Percentiles rank a stretch among this genome's conserved stretches.
phyloP scores from a whole-genome alignment of 768 basidiomycete species.

The Cystobasidium onofrii region DNA sequence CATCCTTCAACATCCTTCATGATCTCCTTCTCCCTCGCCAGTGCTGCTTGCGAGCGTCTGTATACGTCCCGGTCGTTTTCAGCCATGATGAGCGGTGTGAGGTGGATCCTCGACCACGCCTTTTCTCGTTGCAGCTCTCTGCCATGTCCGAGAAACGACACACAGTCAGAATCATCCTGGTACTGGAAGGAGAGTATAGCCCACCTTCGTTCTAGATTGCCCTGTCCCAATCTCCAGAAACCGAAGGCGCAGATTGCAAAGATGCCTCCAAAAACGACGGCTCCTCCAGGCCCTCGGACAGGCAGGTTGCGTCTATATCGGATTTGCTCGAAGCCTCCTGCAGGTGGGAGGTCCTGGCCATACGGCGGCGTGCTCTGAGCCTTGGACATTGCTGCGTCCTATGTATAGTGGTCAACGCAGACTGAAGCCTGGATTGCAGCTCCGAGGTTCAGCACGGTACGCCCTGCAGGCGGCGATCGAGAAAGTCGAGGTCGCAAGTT shows the following conservation, averaged over 20 bases:
- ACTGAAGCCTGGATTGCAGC: too few species aligned
- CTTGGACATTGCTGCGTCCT: constrained; percentile 43
- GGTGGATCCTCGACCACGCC: constrained; percentile 89
- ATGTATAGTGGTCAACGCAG: too few species aligned
- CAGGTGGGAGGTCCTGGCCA: constrained; percentile 72
- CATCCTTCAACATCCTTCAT: constrained; percentile 91
- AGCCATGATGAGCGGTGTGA: constrained; percentile 81
- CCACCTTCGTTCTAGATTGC: constrained; percentile 86
- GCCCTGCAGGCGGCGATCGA: too few species aligned
- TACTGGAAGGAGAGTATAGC: too few species aligned
- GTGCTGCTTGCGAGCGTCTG: constrained; percentile 66
- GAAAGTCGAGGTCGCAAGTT: background rate
- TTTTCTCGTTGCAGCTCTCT: constrained; percentile 91
- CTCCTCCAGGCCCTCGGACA: constrained; percentile 61
- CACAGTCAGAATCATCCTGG: background rate
- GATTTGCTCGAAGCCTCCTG: constrained; percentile 83
- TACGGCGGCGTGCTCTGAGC: constrained; percentile 43
- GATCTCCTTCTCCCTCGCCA: constrained; percentile 72
- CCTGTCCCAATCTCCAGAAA: constrained; percentile 81
- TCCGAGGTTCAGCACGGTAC: too few species aligned
- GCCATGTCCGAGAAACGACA: constrained; percentile 28
- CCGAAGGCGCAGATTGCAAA: constrained; percentile 78
- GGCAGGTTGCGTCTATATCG: constrained; percentile 95
- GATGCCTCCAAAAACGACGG: constrained; percentile 44
- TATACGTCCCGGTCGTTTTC: constrained; percentile 87